Evolutionary conservation across 2,329 filamentous ascomycete species (phyloP).

Genomic region (Penicillium griseofulvum): DNA sequence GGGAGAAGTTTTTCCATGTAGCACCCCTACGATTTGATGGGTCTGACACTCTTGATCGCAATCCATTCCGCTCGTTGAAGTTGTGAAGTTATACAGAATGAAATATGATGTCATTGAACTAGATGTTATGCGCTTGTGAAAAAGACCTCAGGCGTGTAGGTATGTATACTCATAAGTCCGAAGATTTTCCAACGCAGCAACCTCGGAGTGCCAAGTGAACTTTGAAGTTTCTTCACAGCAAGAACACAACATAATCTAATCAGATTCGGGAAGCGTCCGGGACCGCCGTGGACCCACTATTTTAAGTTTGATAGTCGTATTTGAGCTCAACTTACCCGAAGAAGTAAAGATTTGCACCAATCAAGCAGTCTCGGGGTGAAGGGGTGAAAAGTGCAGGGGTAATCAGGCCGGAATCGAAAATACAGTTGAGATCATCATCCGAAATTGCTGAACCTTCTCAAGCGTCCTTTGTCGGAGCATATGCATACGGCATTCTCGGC

Average conservation of each 20-base stretch:
- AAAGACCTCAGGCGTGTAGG: too few species aligned
- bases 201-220: background rate
- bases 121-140: background rate
- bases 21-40: constrained; percentile 3
- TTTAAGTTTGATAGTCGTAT: background rate
- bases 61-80: constrained; percentile 4
- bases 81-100: background rate
- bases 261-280: background rate
- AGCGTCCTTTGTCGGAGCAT: too few species aligned
- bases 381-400: too few species aligned
- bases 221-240: background rate
- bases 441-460: background rate
- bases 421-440: background rate
- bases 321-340: background rate
- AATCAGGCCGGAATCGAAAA: background rate
- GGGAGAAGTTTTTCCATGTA: constrained; percentile 9
- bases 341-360: background rate
- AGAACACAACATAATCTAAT: background rate
- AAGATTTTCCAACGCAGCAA: too few species aligned
- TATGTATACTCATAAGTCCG: too few species aligned
- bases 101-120: background rate
- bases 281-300: background rate
- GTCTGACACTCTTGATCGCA: constrained; percentile 1
- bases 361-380: background rate
- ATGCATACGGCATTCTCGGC: background rate